Percentiles rank a stretch among this genome's conserved stretches.
phyloP scores from a whole-genome alignment of 805 yeast genomes.

The Priceomyces melissophilus region DNA sequence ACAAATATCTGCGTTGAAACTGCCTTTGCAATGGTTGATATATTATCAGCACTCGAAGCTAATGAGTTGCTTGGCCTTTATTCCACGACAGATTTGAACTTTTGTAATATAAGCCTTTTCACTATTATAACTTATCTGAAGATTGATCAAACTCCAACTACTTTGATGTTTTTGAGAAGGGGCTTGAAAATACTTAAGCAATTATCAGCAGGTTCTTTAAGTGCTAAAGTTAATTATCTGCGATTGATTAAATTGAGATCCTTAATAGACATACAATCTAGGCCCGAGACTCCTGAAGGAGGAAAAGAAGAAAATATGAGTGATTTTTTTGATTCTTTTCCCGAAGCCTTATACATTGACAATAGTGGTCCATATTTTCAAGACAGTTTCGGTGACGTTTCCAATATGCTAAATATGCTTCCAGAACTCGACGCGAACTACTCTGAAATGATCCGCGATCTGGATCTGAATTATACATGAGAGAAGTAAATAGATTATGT shows the following conservation, averaged over 20 bases:
- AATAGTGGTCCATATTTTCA: too few species aligned
- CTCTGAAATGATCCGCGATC: too few species aligned
- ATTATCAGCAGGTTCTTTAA: slow-evolving; percentile 11
- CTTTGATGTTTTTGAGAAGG: slow-evolving; percentile 10
- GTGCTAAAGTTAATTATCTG: slow-evolving; percentile 9
- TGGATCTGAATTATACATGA: too few species aligned
- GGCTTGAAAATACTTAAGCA: slow-evolving; percentile 11
- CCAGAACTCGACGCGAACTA: too few species aligned
- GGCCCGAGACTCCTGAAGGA: too few species aligned
- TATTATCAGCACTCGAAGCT: slow-evolving; percentile 11
- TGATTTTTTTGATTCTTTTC: not conserved
- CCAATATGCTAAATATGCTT: too few species aligned
- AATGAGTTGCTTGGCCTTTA: slow-evolving; percentile 12
- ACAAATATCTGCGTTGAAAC: slow-evolving; percentile 15
- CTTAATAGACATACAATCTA: not conserved
- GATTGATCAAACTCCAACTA: slow-evolving; percentile 12
- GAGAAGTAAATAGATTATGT: too few species aligned
- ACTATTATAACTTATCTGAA: slow-evolving; percentile 11
- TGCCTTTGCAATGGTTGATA: slow-evolving; percentile 12
- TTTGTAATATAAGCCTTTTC: slow-evolving; percentile 13
- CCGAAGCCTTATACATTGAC: not conserved
- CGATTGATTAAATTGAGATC: not conserved
- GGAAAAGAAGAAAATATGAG: too few species aligned
- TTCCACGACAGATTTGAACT: slow-evolving; percentile 14
- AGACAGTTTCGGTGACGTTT: too few species aligned